These are phyloP conservation scores for Penicillium sp. DNA, from an alignment of 2,329 filamentous ascomycete species.

Conservation along the genomic window DNA sequence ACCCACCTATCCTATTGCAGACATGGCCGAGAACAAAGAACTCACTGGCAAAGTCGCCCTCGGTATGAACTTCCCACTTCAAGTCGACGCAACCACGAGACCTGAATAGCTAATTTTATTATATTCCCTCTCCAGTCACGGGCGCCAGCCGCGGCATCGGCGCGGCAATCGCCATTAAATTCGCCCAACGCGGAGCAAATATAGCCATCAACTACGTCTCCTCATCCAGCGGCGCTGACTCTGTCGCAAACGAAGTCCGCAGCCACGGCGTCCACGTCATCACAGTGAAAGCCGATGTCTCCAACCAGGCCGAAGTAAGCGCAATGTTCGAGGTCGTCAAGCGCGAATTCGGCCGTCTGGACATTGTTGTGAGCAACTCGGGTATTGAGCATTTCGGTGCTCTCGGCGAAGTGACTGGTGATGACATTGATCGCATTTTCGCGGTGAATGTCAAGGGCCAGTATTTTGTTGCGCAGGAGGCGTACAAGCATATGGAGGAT, in stretches of 20 bases:
- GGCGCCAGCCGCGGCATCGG: constrained; percentile 31
- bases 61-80: constrained; percentile 8
- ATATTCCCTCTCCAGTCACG: constrained; percentile 16
- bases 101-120: neutral
- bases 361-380: constrained; percentile 30
- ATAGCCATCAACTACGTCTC: constrained; percentile 27
- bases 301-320: constrained; percentile 20
- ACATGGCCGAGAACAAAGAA: constrained; percentile 23
- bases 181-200: constrained; percentile 24
- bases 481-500: constrained; percentile 26
- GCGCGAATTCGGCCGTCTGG: constrained; percentile 23
- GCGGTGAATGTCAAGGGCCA: constrained; percentile 31
- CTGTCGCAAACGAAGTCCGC: constrained; percentile 18
- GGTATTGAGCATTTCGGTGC: constrained; percentile 28
- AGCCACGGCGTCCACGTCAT: constrained; percentile 19
- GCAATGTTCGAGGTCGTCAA: constrained; percentile 23
- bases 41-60: constrained; percentile 29
- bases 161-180: constrained; percentile 26
- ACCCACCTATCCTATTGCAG: neutral
- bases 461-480: constrained; percentile 30
- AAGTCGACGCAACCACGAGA: neutral
- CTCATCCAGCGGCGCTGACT: constrained; percentile 19
- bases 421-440: constrained; percentile 28
- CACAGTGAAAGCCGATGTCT: constrained; percentile 27
- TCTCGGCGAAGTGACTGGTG: constrained; percentile 17